Evolutionary conservation across 2,329 filamentous ascomycete genomes (phyloP), one percentile per base, ranked within the genome.

Genomic region (Aspergillus sclerotialis): DNA sequence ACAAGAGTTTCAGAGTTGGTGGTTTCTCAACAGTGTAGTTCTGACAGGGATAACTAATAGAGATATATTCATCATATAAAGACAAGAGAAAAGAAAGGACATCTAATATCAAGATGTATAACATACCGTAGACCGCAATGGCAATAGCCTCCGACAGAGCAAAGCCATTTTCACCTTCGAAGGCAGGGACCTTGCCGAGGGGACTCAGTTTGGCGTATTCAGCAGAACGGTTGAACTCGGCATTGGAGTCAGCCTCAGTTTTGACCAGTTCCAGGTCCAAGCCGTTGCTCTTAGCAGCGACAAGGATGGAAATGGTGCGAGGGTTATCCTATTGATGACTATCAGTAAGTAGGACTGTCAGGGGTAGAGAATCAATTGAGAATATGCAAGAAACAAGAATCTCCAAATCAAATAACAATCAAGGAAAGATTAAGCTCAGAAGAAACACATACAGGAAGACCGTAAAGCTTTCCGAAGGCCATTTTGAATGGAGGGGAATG

Each of bases 41-140:
- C 85, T 92, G 90, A 84, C 86, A 95, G 90, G 90, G 87, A 94
- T 94, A 94, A 94, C 87, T 92, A 83, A 60, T 60, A 63, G 73
- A 81, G 70, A 73, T 75, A 72, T 83, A 81, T 77, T 90, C 86
- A 84, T 87, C 75, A 80, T 69, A 52, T 48, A 53, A 50, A 43
- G 30, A 33, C 38, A 36, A 34, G 32, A 28, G 33, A 32, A 32
- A 18, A n/a, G 15, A 33, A 40, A 39, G 13, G 32, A 28, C 35
- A 32, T 45, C 32, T 17, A 35, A 32, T 19, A 36, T 25, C 38
- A 32, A 32, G 35, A 38, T 47, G 38, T 32, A 35, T 47, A 49
- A 87, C 90, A 59, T 85, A 98, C 92, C 72, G 76, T 96, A 98
- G 74, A 98, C 85, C 63, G 88, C 86, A 60, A 98, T 90, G 67